Percentiles rank a stretch among this genome's conserved stretches.
Evolutionary conservation across 768 basidiomycete genomes (phyloP).

Genomic region (Mrakia blollopis): DNA sequence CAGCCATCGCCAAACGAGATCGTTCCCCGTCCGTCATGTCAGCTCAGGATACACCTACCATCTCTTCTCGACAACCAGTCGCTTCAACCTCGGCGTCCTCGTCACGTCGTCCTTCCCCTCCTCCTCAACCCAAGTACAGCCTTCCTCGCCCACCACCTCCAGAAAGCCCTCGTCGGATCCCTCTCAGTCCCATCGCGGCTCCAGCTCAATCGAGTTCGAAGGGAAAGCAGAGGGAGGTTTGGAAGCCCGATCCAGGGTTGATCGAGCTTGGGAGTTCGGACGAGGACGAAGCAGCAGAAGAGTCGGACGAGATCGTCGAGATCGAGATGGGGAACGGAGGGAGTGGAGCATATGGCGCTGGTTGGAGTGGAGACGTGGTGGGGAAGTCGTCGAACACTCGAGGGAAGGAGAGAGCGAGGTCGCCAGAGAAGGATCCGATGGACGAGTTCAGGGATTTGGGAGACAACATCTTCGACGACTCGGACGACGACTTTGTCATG

Average conservation of each 20-base stretch:
- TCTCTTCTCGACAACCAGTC: not conserved
- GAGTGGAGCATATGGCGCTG: not conserved
- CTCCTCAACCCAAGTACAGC: not conserved
- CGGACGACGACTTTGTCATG: slow-evolving; percentile 21
- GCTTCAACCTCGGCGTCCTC: not conserved
- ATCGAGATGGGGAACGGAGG: slow-evolving; percentile 12
- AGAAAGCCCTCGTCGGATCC: not conserved
- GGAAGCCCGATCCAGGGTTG: not conserved
- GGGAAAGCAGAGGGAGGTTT: slow-evolving; percentile 2
- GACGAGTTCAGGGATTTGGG: slow-evolving; percentile 26
- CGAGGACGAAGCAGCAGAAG: slow-evolving; percentile 12
- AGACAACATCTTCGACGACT: slow-evolving; percentile 18
- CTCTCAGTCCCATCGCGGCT: slow-evolving; percentile 2
- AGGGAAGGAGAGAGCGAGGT: slow-evolving; percentile 4
- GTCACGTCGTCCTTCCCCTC: slow-evolving; percentile 1
- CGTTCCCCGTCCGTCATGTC: not conserved
- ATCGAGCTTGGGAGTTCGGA: not conserved
- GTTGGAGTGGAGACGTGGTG: not conserved
- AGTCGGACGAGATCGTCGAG: slow-evolving; percentile 11
- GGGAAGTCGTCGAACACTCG: not conserved
- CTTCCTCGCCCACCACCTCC: not conserved
- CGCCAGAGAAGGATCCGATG: not conserved
- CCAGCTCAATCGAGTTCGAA: not conserved
- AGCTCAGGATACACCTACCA: not conserved
- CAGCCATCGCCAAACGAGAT: not conserved